Conservation (phyloP, 257 asterid species). For the Thymus quinquecostatus region DNA sequence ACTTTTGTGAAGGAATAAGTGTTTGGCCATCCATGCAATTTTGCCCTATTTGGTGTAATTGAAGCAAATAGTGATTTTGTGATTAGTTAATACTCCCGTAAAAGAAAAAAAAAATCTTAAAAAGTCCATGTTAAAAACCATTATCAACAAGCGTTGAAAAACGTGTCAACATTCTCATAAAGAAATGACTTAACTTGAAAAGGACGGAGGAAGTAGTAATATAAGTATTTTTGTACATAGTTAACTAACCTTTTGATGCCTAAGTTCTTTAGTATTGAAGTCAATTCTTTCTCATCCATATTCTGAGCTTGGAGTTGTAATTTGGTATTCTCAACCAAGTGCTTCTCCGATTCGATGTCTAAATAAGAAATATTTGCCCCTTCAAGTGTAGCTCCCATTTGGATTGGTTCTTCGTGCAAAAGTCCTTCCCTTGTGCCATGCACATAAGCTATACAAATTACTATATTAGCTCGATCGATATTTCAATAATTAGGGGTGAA, state of each 20-base stretch:
- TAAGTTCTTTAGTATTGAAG: slow-evolving; percentile 50
- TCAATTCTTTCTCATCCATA: slow-evolving; percentile 37
- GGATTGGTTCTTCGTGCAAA: slow-evolving; percentile 42
- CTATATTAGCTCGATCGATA: too few relatives aligned
- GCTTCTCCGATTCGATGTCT: slow-evolving; percentile 49
- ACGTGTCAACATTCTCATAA: too few relatives aligned
- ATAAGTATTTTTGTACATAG: too few relatives aligned
- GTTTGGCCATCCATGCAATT: slow-evolving; percentile 74
- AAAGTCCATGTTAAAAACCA: too few relatives aligned
- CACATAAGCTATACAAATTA: slow-evolving; percentile 42
- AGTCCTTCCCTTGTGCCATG: slow-evolving; percentile 47
- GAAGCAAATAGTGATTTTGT: too few relatives aligned
- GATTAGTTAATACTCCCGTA: too few relatives aligned
- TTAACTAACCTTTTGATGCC: slow-evolving; percentile 56
- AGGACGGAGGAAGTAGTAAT: too few relatives aligned
- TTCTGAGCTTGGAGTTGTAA: slow-evolving; percentile 34
- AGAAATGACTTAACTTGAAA: too few relatives aligned
- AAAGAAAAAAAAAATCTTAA: too few relatives aligned
- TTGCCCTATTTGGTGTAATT: slow-evolving; percentile 40
- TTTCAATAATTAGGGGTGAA: too few relatives aligned
- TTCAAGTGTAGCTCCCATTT: slow-evolving; percentile 48
- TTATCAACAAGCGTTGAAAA: too few relatives aligned
- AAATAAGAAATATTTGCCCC: slow-evolving; percentile 43
- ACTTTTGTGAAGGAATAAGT: slow-evolving; percentile 72
- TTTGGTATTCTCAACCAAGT: slow-evolving; percentile 41